Conservation (phyloP, 192 early-diverging fungal genomes). For the Paraglomus brasilianum region DNA sequence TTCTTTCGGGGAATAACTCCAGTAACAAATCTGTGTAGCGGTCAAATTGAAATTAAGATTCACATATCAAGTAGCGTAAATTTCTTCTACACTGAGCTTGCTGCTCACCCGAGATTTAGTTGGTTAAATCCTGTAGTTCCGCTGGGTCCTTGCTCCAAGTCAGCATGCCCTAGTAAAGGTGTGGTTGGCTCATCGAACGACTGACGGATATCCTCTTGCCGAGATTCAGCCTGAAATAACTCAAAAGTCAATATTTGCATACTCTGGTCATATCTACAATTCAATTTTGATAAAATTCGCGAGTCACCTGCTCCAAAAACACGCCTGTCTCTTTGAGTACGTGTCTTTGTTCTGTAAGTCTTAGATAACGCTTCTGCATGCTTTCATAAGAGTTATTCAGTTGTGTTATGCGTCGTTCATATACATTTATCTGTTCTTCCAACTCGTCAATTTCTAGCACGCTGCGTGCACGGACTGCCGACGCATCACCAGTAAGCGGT, state of each 20-base stretch:
- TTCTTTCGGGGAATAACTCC: constrained; percentile 87
- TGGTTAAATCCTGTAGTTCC: background rate
- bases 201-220: constrained; percentile 45
- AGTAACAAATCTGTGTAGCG: constrained; percentile 82
- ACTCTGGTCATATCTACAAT: too few species aligned
- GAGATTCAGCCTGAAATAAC: constrained; percentile 37
- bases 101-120: constrained; percentile 23
- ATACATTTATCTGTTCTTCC: constrained; percentile 73
- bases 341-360: constrained; percentile 86
- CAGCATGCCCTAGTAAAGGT: constrained; percentile 59
- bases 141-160: constrained; percentile 47
- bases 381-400: constrained; percentile 87
- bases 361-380: constrained; percentile 84
- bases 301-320: constrained; percentile 74
- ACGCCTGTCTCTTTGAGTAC: constrained; percentile 84
- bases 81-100: background rate
- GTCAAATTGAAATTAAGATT: constrained; percentile 32
- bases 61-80: background rate
- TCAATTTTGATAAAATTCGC: background rate
- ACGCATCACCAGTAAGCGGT: constrained; percentile 45
- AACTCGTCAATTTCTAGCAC: constrained; percentile 94
- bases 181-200: constrained; percentile 53
- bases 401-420: constrained; percentile 78
- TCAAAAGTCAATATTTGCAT: too few species aligned
- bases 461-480: constrained; percentile 63